Base-by-base conservation (phyloP, 257 asterid species). In the Nicotiana obtusifolia region DNA sequence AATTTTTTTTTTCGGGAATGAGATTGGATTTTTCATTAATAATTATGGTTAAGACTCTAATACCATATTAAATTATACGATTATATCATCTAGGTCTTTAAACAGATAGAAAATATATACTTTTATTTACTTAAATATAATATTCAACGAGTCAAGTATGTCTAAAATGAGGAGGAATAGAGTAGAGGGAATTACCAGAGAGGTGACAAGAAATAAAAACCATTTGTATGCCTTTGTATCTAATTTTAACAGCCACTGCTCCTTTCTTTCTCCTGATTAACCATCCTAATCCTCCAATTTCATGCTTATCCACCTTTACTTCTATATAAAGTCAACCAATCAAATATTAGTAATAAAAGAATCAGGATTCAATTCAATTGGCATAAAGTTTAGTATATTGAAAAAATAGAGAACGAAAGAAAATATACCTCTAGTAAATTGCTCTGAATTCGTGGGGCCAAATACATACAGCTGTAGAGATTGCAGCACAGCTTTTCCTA, bases 201-300 rank as follows among this genome's bases (percentile, higher is more conserved):
- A 92, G 94, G 85, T 92, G 97, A 81, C 94, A 91, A 76, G 94
- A 90, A 78, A 92, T 86, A 87, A 92, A 90, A 54, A 84, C 83
- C 89, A 92, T 84, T 31, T 78, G 86, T 6, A 89, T 82, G 77
- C 88, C 95, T 41, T 88, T 89, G 84, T 88, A 91, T 17, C 82
- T 88, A 20, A 92, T 81, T 80, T 84, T 88, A 77, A 90, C 68
- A 30, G 90, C 95, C 54, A 90, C 95, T 16, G 90, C 97, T 66
- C 97, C 95, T 89, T 92, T 92, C 80, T 88, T 90, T 86, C 93
- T 90, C 84, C 97, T 59, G 9, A 92, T 89, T 77, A 91, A 87
- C 52, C 97, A 92, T 76, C 93, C 94, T 81, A 84, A 84, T 26
- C 97, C 95, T 10, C 93, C 95, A 66, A 86, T 82, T 0, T 81